Percentiles rank a stretch among this genome's conserved stretches.
phyloP scores from a whole-genome alignment of 2,329 filamentous ascomycete species.

The Hymenoscyphus fructigenus region DNA sequence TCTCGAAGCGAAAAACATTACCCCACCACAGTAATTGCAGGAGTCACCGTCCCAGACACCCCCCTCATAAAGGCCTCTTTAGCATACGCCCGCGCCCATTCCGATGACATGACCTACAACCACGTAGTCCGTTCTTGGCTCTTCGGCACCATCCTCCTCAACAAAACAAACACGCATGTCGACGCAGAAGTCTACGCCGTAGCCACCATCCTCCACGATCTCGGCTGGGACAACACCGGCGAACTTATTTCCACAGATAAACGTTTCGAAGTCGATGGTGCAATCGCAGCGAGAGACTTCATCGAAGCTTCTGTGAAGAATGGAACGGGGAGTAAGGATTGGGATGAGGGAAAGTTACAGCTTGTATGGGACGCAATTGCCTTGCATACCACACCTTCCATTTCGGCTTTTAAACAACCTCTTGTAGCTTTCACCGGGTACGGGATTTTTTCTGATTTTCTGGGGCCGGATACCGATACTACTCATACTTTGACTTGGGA shows the following conservation, averaged over 20 bases:
- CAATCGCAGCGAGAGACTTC: conserved; percentile 45
- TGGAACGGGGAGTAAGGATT: conserved; percentile 28
- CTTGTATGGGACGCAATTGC: conserved; percentile 39
- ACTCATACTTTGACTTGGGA: conserved; percentile 28
- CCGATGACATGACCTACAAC: conserved; percentile 39
- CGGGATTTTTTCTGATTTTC: conserved; percentile 9
- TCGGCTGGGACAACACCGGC: conserved; percentile 42
- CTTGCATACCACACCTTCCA: conserved; percentile 41
- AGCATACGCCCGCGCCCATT: conserved; percentile 34
- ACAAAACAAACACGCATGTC: background rate
- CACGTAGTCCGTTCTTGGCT: conserved; percentile 42
- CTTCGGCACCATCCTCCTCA: conserved; percentile 29
- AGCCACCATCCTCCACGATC: conserved; percentile 44
- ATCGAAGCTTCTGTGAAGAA: conserved; percentile 27
- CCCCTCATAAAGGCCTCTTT: conserved; percentile 39
- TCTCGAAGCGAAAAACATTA: no score
- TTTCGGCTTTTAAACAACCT: conserved; percentile 43
- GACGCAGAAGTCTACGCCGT: conserved; percentile 35
- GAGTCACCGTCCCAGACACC: conserved; percentile 39
- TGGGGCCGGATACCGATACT: conserved; percentile 27
- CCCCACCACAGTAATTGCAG: conserved; percentile 31
- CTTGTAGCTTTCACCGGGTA: conserved; percentile 34
- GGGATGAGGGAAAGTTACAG: conserved; percentile 44
- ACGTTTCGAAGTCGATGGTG: conserved; percentile 52
- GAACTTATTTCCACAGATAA: conserved; percentile 43